phyloP scores from a whole-genome alignment of 2,329 filamentous ascomycete species.

The Colletotrichum echinochloae region DNA sequence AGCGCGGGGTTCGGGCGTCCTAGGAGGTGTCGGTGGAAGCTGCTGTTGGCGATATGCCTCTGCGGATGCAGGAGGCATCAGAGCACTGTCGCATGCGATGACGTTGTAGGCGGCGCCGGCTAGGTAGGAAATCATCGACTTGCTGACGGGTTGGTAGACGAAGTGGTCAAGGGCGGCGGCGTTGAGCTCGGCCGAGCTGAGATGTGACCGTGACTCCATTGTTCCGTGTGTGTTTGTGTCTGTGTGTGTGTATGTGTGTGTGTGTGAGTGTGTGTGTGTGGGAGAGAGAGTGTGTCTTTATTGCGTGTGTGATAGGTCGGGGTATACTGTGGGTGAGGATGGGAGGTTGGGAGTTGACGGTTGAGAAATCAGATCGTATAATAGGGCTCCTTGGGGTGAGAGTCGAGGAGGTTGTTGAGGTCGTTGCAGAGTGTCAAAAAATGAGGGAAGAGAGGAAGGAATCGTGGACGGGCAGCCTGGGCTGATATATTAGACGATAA shows the following conservation, averaged over 20 bases:
- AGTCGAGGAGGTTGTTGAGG: slow-evolving; percentile 39
- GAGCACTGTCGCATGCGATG: slow-evolving; percentile 79
- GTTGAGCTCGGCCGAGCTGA: slow-evolving; percentile 71
- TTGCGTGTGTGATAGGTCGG: slow-evolving; percentile 43
- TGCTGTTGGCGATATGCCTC: slow-evolving; percentile 51
- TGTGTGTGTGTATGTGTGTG: too few species aligned
- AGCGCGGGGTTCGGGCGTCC: slow-evolving; percentile 59
- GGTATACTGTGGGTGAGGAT: slow-evolving; percentile 36
- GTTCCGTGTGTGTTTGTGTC: slow-evolving; percentile 43
- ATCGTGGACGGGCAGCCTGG: slow-evolving; percentile 26
- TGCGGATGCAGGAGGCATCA: slow-evolving; percentile 60
- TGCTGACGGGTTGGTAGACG: slow-evolving; percentile 80
- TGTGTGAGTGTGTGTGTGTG: slow-evolving; percentile 47
- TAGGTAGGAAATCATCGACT: slow-evolving; percentile 82
- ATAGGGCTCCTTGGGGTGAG: slow-evolving; percentile 45
- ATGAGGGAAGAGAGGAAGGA: slow-evolving; percentile 9
- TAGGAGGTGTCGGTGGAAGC: slow-evolving; percentile 63
- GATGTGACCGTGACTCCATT: slow-evolving; percentile 61
- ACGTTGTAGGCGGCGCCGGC: slow-evolving; percentile 80
- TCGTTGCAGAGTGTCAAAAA: slow-evolving; percentile 36
- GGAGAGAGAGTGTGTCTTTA: too few species aligned
- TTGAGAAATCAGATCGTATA: slow-evolving; percentile 10
- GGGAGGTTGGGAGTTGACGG: slow-evolving; percentile 20
- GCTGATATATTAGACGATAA: slow-evolving; percentile 42
- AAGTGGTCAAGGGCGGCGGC: slow-evolving; percentile 83